Conservation (phyloP, 2,329 filamentous ascomycete species). For the Hypoxylon sp. region DNA sequence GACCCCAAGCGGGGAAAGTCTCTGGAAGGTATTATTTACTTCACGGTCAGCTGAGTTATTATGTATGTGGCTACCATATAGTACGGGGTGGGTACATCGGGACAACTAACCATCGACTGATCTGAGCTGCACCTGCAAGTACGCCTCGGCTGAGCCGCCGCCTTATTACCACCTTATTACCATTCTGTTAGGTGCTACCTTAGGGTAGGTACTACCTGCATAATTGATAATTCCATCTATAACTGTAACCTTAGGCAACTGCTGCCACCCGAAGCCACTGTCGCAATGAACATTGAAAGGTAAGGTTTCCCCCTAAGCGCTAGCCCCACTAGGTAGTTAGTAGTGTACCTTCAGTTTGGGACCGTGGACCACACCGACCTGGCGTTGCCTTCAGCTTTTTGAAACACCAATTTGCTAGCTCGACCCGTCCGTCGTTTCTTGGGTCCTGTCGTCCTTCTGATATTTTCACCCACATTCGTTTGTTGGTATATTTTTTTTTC, state of each 20-base stretch:
- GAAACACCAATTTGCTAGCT: conserved; percentile 46
- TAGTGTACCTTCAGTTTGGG: conserved; percentile 36
- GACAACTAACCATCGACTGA: conserved; percentile 14
- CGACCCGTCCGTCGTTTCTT: conserved; percentile 30
- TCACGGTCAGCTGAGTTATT: conserved; percentile 20
- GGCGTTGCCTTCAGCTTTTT: conserved; percentile 41
- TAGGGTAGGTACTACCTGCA: background rate
- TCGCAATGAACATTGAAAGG: background rate
- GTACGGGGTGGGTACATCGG: conserved; percentile 23
- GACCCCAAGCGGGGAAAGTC: conserved; percentile 18
- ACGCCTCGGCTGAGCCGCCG: conserved; percentile 42
- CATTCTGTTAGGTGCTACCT: too few relatives aligned
- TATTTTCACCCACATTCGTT: conserved; percentile 37
- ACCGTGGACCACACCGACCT: conserved; percentile 25
- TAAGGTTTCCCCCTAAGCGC: conserved; percentile 6
- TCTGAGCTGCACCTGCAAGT: conserved; percentile 30
- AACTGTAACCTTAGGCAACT: background rate
- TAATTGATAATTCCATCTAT: background rate
- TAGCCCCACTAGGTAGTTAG: conserved; percentile 24
- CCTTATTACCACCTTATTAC: conserved; percentile 35
- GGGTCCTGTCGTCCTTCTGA: conserved; percentile 23
- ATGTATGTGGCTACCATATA: conserved; percentile 17
- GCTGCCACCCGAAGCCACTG: conserved; percentile 15
- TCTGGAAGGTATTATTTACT: conserved; percentile 9
- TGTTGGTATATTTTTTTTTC: conserved; percentile 27